Percentiles rank a stretch among this genome's conserved stretches.
These are phyloP conservation scores for Clohesyomyces aquaticus DNA, from an alignment of 495 filamentous ascomycete genomes.

Conservation along the genomic window DNA sequence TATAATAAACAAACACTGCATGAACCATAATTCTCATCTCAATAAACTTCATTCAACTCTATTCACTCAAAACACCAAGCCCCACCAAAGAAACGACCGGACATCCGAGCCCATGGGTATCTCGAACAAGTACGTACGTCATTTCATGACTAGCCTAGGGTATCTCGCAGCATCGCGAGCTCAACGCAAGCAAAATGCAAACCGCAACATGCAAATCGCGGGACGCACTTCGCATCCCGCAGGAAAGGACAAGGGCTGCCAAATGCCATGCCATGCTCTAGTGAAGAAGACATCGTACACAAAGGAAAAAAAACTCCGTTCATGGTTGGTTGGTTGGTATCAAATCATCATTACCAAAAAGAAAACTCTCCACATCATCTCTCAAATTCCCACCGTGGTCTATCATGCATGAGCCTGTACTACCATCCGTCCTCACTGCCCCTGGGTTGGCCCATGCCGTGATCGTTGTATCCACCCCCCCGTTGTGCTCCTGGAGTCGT, in stretches of 20 bases:
- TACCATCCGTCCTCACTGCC: constrained; percentile 25
- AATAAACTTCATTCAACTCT: not conserved
- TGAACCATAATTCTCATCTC: too few relatives aligned
- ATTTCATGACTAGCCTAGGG: not conserved
- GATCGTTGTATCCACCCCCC: constrained; percentile 6
- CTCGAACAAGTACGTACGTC: constrained; percentile 32
- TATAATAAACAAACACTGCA: too few relatives aligned
- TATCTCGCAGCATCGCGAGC: too few relatives aligned
- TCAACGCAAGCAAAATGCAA: too few relatives aligned
- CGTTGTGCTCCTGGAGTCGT: constrained; percentile 15
- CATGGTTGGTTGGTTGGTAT: too few relatives aligned
- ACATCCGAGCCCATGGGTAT: constrained; percentile 33
- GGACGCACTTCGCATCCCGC: not conserved
- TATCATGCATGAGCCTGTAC: not conserved
- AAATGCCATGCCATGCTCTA: not conserved
- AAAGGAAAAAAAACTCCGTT: constrained; percentile 20
- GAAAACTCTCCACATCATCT: not conserved
- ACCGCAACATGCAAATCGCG: constrained; percentile 5
- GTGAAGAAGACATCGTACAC: not conserved
- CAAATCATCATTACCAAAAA: constrained; percentile 10
- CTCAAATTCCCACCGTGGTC: not conserved
- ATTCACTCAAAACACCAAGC: not conserved
- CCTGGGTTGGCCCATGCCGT: constrained; percentile 3
- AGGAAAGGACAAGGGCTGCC: not conserved
- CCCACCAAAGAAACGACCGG: constrained; percentile 16